Evolutionary conservation across 2,329 filamentous ascomycete genomes (phyloP).

Genomic region (Thielaviopsis musarum): DNA sequence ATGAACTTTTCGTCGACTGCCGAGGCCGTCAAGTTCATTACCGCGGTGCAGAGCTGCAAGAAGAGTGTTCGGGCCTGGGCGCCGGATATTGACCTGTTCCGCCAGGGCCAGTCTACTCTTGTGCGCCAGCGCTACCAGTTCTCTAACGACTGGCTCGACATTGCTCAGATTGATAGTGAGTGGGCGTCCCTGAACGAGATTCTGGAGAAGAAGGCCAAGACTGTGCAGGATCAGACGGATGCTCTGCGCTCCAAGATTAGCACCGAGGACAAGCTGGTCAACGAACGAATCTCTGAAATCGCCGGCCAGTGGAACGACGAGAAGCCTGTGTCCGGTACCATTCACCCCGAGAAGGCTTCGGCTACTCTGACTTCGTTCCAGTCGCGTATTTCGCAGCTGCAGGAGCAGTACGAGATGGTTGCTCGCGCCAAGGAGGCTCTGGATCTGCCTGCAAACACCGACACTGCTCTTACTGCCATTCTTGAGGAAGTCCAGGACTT

Average conservation of each 20-base stretch:
- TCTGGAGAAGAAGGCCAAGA: conserved; percentile 77
- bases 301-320: conserved; percentile 84
- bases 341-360: conserved; percentile 77
- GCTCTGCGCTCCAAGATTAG: conserved; percentile 86
- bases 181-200: conserved; percentile 92
- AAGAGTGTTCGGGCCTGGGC: conserved; percentile 87
- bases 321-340: conserved; percentile 89
- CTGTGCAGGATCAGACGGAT: conserved; percentile 92
- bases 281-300: conserved; percentile 73
- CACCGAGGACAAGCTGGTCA: conserved; percentile 83
- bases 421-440: conserved; percentile 93
- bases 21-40: conserved; percentile 96
- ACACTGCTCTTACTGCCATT: conserved; percentile 68
- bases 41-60: conserved; percentile 90
- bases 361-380: conserved; percentile 71
- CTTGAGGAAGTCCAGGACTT: conserved; percentile 97
- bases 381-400: conserved; percentile 64
- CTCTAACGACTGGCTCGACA: conserved; percentile 81
- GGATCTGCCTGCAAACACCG: conserved; percentile 63
- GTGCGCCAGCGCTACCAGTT: conserved; percentile 88
- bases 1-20: conserved; percentile 90
- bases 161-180: conserved; percentile 90
- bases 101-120: conserved; percentile 85
- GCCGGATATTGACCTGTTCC: conserved; percentile 88
- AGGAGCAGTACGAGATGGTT: conserved; percentile 82